A percentile compares a stretch with the other conserved stretches of the same genome.
Evolutionary conservation across 2,329 filamentous ascomycete genomes (phyloP).

Genomic region (Alternaria rosae): DNA sequence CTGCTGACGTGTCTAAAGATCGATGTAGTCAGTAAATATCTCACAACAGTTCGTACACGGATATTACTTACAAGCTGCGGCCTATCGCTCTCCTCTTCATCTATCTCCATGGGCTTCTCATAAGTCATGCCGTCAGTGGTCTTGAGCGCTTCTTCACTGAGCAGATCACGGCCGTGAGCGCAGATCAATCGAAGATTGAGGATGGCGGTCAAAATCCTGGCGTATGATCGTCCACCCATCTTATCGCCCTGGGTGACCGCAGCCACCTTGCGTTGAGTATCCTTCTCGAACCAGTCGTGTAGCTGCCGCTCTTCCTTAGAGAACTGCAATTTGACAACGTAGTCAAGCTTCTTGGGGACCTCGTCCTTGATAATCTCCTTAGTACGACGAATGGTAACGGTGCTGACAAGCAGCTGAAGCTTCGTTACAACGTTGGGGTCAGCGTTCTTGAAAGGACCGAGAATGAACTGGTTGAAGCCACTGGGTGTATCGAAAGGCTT

Average conservation of each 20-base stretch:
- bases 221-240: slow-evolving; percentile 86
- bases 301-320: slow-evolving; percentile 75
- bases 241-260: slow-evolving; percentile 72
- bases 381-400: slow-evolving; percentile 87
- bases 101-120: slow-evolving; percentile 86
- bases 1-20: slow-evolving; percentile 63
- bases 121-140: slow-evolving; percentile 81
- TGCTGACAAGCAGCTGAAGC: slow-evolving; percentile 87
- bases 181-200: slow-evolving; percentile 88
- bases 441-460: slow-evolving; percentile 84
- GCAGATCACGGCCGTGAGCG: slow-evolving; percentile 90
- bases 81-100: slow-evolving; percentile 73
- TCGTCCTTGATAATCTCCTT: slow-evolving; percentile 78
- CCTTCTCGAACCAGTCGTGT: slow-evolving; percentile 84
- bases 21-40: background rate
- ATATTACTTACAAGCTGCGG: slow-evolving; percentile 55
- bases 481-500: slow-evolving; percentile 82
- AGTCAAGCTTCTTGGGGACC: slow-evolving; percentile 72
- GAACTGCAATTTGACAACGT: slow-evolving; percentile 77
- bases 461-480: slow-evolving; percentile 80
- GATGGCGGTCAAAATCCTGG: slow-evolving; percentile 91
- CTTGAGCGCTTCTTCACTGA: slow-evolving; percentile 83
- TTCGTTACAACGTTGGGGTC: slow-evolving; percentile 85
- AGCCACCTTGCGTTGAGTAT: slow-evolving; percentile 80
- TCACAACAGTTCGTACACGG: background rate